Base-by-base conservation (phyloP, 306 rosid genomes). In the Benincasa hispida region DNA sequence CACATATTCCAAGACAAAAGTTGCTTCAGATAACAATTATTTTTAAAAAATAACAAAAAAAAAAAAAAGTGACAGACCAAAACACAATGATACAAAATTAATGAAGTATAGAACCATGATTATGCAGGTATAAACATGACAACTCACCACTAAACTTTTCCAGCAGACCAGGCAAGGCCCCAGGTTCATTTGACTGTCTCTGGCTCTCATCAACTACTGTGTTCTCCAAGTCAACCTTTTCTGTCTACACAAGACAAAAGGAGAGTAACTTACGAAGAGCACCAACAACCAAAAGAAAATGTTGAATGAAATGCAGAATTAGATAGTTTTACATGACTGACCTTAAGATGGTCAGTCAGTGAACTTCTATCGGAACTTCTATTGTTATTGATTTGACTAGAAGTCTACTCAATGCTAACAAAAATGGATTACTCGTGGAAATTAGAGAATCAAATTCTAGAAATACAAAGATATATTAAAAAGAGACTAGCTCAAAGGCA, bases 171-270 rank as follows among this genome's bases (percentile, higher is more conserved):
- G 93, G 80, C 81, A 91, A 88, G 53, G 86, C 75, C 84, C 85
- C 89, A 62, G 82, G 82, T 82, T 90, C 97, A 70, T 89, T 87
- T 65, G 80, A 79, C 86, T 95, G 97, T 84, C 96, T 88, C 80
- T 92, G 99, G 87, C 97, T 90, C 92, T 95, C 99, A 82, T 92
- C 99, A 73, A 95, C 99, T 35, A 95, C 99, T 70, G 99, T 95
- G 82, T 95, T 87, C 88, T 95, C 99, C 89, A 95, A 87, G 86
- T 95, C 99, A 75, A 95, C 99, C 85, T 95, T 95, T 85, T 95
- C 99, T 85, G 99, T 92, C 99, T 95, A 85, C 90, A 90, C 53
- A 84, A 84, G 76, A 66, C 59, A 82, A 79, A 17, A 0, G 30
- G 47, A 47, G 37, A 72, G 61, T 30, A 50, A 5, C 34, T 72